Percentiles rank a stretch among this genome's conserved stretches.
Evolutionary conservation across 2,329 filamentous ascomycete species (phyloP).

Genomic region (Aspergillus melleus): DNA sequence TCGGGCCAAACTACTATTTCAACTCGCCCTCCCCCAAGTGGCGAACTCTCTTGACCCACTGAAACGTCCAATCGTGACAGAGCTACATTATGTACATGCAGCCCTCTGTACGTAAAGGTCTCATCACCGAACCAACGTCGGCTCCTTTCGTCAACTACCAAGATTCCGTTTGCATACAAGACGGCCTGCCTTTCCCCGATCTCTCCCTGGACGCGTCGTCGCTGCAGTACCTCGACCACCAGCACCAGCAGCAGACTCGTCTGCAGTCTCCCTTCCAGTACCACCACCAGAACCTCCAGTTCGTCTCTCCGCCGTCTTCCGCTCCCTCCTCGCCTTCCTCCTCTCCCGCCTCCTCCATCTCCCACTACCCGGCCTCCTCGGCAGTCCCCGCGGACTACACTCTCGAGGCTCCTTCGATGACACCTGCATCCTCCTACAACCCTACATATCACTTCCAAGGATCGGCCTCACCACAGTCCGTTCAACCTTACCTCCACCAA

Average conservation of each 20-base stretch:
- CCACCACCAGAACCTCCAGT: conserved; percentile 26
- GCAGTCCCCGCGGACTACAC: conserved; percentile 28
- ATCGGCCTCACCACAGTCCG: conserved; percentile 31
- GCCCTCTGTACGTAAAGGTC: conserved; percentile 42
- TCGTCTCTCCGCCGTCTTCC: conserved; percentile 40
- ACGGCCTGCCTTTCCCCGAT: conserved; percentile 38
- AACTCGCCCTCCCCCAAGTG: conserved; percentile 27
- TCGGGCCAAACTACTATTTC: conserved; percentile 30
- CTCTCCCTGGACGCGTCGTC: conserved; percentile 26
- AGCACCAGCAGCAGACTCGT: conserved; percentile 27
- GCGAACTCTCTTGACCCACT: conserved; percentile 23
- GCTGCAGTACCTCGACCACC: conserved; percentile 24
- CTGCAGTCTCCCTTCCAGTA: conserved; percentile 38
- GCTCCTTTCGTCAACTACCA: conserved; percentile 26
- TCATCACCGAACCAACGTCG: conserved; percentile 39
- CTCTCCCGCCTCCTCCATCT: conserved; percentile 36
- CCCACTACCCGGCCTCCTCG: conserved; percentile 30
- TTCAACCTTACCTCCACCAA: conserved; percentile 27
- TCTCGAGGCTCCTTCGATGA: conserved; percentile 43
- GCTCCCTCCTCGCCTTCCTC: conserved; percentile 35
- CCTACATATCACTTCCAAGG: conserved; percentile 36
- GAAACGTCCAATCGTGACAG: conserved; percentile 24
- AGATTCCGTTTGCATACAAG: conserved; percentile 39
- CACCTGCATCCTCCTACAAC: conserved; percentile 40
- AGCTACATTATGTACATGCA: conserved; percentile 39